Conservation (phyloP, 2,329 filamentous ascomycete species). For the Sporothrix protearum region DNA sequence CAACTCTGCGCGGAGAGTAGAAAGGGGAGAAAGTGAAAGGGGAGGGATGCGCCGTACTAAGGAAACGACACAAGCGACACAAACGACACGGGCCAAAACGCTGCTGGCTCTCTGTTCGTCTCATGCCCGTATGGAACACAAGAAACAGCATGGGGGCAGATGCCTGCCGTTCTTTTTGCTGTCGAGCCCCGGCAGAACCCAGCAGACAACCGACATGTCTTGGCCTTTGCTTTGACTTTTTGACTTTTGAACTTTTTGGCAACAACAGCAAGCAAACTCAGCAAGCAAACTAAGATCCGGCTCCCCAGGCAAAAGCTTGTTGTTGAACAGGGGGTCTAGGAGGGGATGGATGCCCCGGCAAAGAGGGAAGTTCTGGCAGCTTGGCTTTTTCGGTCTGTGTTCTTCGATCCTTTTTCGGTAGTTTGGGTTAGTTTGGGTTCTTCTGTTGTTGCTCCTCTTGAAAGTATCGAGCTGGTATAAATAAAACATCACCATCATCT, state of each 20-base stretch:
- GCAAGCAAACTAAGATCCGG: too few species aligned
- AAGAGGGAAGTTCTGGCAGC: not conserved
- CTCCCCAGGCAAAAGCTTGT: slow-evolving; percentile 10
- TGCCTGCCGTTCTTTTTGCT: not conserved
- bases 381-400: not conserved
- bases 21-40: not conserved
- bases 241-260: slow-evolving; percentile 6
- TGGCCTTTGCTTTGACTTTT: slow-evolving; percentile 1
- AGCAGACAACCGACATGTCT: not conserved
- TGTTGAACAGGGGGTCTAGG: not conserved
- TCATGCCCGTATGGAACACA: slow-evolving; percentile 17
- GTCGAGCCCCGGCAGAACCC: not conserved
- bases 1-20: slow-evolving; percentile 1
- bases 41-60: too few species aligned
- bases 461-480: slow-evolving; percentile 1
- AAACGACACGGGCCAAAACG: slow-evolving; percentile 11
- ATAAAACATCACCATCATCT: not conserved
- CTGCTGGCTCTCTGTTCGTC: slow-evolving; percentile 12
- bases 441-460: not conserved
- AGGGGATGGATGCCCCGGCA: not conserved
- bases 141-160: not conserved
- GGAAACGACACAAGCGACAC: not conserved
- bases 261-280: not conserved
- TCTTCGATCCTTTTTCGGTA: not conserved
- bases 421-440: not conserved